These are phyloP conservation scores for Begonia fuchsioides DNA, from an alignment of 306 rosid species.

Conservation along the genomic window DNA sequence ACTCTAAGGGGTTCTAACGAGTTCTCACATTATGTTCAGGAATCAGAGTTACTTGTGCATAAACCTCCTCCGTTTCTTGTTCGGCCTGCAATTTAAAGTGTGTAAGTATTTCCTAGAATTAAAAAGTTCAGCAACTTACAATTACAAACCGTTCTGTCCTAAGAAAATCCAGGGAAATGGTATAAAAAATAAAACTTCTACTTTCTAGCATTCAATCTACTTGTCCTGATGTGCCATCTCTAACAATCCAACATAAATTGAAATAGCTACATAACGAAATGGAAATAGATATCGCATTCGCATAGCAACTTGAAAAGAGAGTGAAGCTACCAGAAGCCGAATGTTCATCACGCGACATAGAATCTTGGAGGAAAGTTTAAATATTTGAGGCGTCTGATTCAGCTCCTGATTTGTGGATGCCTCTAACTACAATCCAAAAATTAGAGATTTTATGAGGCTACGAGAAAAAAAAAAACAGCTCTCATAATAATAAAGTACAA, in stretches of 20 bases:
- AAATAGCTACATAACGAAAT: not conserved
- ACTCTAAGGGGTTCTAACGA: conserved; percentile 19
- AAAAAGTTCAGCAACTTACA: too few relatives aligned
- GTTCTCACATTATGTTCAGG: conserved; percentile 72
- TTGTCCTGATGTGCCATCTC: too few relatives aligned
- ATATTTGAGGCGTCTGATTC: conserved; percentile 58
- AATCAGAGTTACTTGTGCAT: conserved; percentile 53
- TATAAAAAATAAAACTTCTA: too few relatives aligned
- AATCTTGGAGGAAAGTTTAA: conserved; percentile 75
- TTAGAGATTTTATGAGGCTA: not conserved
- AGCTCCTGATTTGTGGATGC: conserved; percentile 78
- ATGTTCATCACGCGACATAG: conserved; percentile 55
- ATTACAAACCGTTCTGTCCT: too few relatives aligned
- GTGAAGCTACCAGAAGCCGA: conserved; percentile 44
- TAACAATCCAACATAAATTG: too few relatives aligned
- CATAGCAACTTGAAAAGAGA: conserved; percentile 1
- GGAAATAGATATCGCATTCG: not conserved
- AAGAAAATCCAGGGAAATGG: too few relatives aligned
- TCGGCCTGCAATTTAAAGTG: conserved; percentile 54
- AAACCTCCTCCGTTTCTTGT: conserved; percentile 73
- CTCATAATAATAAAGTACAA: conserved; percentile 4
- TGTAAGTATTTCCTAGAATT: too few relatives aligned
- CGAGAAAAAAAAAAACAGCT: not conserved
- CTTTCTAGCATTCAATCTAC: too few relatives aligned
- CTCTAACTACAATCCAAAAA: conserved; percentile 44